Evolutionary conservation across 2,329 filamentous ascomycete species (phyloP).

Genomic region (Colletotrichum orchidophilum): DNA sequence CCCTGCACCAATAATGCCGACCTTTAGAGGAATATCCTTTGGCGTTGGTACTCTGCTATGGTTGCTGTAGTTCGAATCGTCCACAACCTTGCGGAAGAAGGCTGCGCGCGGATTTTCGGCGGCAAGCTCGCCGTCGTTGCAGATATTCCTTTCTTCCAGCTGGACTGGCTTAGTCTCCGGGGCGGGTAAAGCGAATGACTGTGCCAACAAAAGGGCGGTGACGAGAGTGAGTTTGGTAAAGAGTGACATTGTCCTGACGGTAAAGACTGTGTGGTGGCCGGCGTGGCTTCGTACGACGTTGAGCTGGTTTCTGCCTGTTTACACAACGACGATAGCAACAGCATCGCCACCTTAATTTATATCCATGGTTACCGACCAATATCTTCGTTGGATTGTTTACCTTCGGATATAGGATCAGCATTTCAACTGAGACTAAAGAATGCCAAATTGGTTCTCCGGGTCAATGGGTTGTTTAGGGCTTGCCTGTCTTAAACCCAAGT

Average conservation of each 20-base stretch:
- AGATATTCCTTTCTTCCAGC: slow-evolving; percentile 14
- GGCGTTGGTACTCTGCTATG: slow-evolving; percentile 27
- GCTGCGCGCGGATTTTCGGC: slow-evolving; percentile 34
- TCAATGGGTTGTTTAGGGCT: background rate
- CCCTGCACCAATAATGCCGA: slow-evolving; percentile 50
- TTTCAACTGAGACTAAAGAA: background rate
- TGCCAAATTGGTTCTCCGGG: background rate
- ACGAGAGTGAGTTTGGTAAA: slow-evolving; percentile 19
- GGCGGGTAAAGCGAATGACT: slow-evolving; percentile 29
- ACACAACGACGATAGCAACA: background rate
- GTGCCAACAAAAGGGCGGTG: slow-evolving; percentile 30
- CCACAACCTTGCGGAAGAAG: slow-evolving; percentile 33
- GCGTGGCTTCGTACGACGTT: background rate
- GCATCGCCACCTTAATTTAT: too few relatives aligned
- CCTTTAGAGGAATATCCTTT: slow-evolving; percentile 34
- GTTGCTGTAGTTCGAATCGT: slow-evolving; percentile 31
- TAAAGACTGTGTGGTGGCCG: slow-evolving; percentile 7
- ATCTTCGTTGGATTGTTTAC: background rate
- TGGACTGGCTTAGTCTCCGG: background rate
- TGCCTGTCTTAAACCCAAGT: background rate
- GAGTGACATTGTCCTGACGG: slow-evolving; percentile 21
- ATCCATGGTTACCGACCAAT: too few relatives aligned
- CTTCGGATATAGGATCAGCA: background rate
- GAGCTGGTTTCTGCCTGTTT: background rate
- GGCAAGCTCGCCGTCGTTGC: slow-evolving; percentile 33